Percentiles rank a stretch among this genome's conserved stretches.
phyloP scores from a whole-genome alignment of 345 rosid species.

The Cardamine occulta region DNA sequence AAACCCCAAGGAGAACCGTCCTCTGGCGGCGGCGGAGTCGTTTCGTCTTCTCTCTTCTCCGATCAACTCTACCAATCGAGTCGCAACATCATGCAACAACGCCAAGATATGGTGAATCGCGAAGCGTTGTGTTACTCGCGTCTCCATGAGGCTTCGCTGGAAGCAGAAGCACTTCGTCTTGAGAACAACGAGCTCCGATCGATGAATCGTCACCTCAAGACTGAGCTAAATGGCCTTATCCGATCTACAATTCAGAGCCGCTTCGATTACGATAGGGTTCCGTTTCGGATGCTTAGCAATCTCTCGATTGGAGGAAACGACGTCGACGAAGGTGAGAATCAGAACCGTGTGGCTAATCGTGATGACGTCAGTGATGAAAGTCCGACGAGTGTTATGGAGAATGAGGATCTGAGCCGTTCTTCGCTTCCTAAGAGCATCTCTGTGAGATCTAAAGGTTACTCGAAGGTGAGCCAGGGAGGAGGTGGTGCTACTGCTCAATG shows the following conservation, averaged over 20 bases:
- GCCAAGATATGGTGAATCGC: conserved; percentile 67
- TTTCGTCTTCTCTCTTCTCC: conserved; percentile 38
- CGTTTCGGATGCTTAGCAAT: conserved; percentile 47
- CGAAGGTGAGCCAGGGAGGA: conserved; percentile 45
- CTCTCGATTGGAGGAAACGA: conserved; percentile 45
- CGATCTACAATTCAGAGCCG: conserved; percentile 53
- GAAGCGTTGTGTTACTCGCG: conserved; percentile 74
- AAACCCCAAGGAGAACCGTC: conserved; percentile 28
- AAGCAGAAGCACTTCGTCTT: conserved; percentile 59
- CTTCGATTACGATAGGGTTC: conserved; percentile 30
- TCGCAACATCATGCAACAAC: conserved; percentile 51
- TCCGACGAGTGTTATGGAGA: conserved; percentile 53
- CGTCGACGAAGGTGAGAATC: conserved; percentile 39
- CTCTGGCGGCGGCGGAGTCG: conserved; percentile 14
- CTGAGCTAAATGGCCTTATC: conserved; percentile 41
- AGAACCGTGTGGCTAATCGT: conserved; percentile 36
- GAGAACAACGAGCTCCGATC: conserved; percentile 74
- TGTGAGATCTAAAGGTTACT: conserved; percentile 68
- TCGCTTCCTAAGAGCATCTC: conserved; percentile 82
- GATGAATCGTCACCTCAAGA: conserved; percentile 57
- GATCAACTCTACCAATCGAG: conserved; percentile 48
- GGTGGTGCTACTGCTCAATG: conserved; percentile 42
- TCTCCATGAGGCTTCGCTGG: conserved; percentile 54
- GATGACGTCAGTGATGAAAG: conserved; percentile 46
- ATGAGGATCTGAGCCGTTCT: conserved; percentile 49